Evolutionary conservation across 192 early-diverging fungal genomes (phyloP).

Genomic region (Coemansia sp.): DNA sequence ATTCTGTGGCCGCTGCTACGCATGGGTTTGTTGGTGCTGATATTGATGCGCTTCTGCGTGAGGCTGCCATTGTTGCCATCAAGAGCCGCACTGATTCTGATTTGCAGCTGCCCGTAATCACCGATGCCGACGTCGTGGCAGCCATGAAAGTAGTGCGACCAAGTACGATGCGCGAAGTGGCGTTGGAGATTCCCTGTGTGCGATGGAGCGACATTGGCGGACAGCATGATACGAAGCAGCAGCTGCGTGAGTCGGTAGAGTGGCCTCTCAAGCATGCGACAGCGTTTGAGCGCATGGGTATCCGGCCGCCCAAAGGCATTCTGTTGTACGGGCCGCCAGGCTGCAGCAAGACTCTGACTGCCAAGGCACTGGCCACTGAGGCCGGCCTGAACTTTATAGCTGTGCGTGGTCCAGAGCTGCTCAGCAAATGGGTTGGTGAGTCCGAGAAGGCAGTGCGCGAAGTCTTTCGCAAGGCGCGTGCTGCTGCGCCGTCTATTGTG

Average conservation of each 20-base stretch:
- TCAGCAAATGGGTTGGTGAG: constrained; percentile 99
- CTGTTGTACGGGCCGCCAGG: constrained; percentile 98
- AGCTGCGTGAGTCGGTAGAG: constrained; percentile 91
- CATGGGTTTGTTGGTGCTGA: constrained; percentile 99
- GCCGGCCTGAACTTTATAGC: constrained; percentile 96
- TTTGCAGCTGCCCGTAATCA: neutral
- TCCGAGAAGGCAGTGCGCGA: constrained; percentile 94
- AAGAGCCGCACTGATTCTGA: constrained; percentile 30
- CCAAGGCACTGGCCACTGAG: constrained; percentile 96
- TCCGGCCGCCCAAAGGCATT: constrained; percentile 95
- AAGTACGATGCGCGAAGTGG: constrained; percentile 55
- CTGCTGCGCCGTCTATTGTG: constrained; percentile 91
- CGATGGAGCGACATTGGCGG: constrained; percentile 94
- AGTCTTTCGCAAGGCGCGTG: constrained; percentile 92
- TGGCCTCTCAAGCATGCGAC: constrained; percentile 97
- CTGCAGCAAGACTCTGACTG: constrained; percentile 96
- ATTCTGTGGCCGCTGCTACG: constrained; percentile 57
- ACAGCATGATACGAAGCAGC: constrained; percentile 85
- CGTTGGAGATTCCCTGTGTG: constrained; percentile 91
- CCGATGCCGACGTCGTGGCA: constrained; percentile 2
- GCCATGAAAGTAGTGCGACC: constrained; percentile 27
- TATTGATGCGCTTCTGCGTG: constrained; percentile 77
- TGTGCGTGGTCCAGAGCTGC: constrained; percentile 96
- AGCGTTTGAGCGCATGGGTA: constrained; percentile 82
- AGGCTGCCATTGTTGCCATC: constrained; percentile 83